Base-by-base conservation (phyloP, 192 early-diverging fungal species). In the Dispira simplex region DNA sequence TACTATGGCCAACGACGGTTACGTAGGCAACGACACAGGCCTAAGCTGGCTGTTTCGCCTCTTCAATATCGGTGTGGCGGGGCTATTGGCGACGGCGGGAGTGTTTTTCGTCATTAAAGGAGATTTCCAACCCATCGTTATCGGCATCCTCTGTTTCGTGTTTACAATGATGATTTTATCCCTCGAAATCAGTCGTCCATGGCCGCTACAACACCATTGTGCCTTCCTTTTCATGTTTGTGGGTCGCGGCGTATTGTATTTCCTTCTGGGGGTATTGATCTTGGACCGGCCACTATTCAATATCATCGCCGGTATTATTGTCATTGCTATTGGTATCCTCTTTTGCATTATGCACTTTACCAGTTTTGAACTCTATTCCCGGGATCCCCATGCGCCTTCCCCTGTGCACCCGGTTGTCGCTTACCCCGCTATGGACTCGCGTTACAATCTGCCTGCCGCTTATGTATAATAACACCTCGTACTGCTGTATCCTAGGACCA, bases 341-440 rank as follows among this genome's bases (percentile, higher is more conserved):
- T 62, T 62, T 21, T 62, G 59, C 26, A 45, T 62, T 13, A 62
- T 62, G 59, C 59, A 62, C 25, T 62, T 62, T 45, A 62, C 59
- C 10, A 62, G 59, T 45, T 62, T 62, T 46, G 59, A 62, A n/a
- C 44, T 62, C 5, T 62, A 62, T 25, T 12, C 59, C 6, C 59
- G 59, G 20, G 44, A 62, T 45, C 59, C 39, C 43, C 16, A 45
- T 11, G 59, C 59, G 20, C 59, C 59, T 20, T n/a, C 59, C 44
- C 59, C 59, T 3, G 59, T 62, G 11, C 59, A 62, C 21, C 59
- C 59, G 20, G n/a, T 25, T 11, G 59, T 62, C 0, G 5, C n/a
- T 20, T 62, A 62, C 23, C 59, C 59, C 11, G 59, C 59, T 18
- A 62, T 62, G 39, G 59, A 62, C 44, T 62, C 59, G 43, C 59